Conservation (phyloP, 2,329 filamentous ascomycete genomes). For the Cladorrhinum sp. region DNA sequence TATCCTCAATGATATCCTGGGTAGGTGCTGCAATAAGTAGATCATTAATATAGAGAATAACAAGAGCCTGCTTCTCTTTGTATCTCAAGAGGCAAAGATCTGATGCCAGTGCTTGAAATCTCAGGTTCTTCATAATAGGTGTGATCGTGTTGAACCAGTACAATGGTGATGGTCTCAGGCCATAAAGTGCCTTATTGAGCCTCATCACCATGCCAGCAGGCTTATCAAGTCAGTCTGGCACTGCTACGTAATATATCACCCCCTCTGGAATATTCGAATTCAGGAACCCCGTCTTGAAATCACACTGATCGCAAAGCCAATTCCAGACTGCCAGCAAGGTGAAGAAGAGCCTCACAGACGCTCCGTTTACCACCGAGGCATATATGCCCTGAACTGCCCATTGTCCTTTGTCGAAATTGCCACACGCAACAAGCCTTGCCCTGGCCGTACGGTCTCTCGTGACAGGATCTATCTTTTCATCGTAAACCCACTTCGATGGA, state of each 20-base stretch:
- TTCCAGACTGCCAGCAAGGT: neutral
- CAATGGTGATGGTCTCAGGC: neutral
- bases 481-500: conserved; percentile 4
- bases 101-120: neutral
- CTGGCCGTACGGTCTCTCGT: neutral
- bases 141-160: conserved; percentile 1
- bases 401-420: conserved; percentile 3
- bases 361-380: neutral
- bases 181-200: too few species aligned
- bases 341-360: neutral
- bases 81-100: neutral
- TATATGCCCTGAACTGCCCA: neutral
- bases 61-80: neutral
- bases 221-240: too few species aligned
- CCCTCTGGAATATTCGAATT: too few species aligned
- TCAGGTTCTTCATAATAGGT: neutral
- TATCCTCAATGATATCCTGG: neutral
- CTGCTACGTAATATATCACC: too few species aligned
- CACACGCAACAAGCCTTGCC: neutral
- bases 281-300: conserved; percentile 4
- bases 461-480: conserved; percentile 1
- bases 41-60: conserved; percentile 4
- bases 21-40: neutral
- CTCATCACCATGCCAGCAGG: too few species aligned
- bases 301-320: neutral